Percentiles rank a stretch among this genome's conserved stretches.
phyloP scores from a whole-genome alignment of 331 rosid genomes.

The Ulmus americana region DNA sequence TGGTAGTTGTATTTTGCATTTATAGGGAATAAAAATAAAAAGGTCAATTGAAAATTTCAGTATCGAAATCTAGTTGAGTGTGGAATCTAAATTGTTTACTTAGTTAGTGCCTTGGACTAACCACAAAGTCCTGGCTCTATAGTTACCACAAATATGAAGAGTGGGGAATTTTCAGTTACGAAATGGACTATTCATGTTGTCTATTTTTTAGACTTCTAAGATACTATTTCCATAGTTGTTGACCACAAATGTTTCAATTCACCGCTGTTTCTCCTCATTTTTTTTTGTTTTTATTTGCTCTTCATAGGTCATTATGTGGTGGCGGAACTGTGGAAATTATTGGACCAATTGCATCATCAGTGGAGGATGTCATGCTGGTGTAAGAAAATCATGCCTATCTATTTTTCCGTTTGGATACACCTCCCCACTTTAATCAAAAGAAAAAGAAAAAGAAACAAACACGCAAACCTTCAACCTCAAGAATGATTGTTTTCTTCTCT shows the following conservation, averaged over 20 bases:
- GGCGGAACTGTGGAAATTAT: constrained; percentile 87
- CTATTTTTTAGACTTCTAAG: background rate
- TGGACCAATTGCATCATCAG: constrained; percentile 85
- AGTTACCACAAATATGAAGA: background rate
- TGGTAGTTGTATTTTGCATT: background rate
- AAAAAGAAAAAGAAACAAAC: background rate
- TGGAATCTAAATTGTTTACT: background rate
- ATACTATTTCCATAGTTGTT: background rate
- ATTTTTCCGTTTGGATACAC: background rate
- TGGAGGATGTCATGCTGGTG: constrained; percentile 93
- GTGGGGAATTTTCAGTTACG: background rate
- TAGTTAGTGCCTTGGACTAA: background rate
- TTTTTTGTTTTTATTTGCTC: constrained; percentile 9
- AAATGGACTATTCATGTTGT: background rate
- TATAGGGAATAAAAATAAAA: background rate
- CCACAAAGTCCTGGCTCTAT: background rate
- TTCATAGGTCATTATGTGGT: constrained; percentile 67
- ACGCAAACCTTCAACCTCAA: background rate
- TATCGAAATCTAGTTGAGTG: background rate
- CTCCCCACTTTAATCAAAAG: too few species aligned
- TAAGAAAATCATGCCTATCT: constrained; percentile 32
- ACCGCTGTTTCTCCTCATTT: too few species aligned
- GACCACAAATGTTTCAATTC: background rate
- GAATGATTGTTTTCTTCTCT: background rate
- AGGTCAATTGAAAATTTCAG: background rate